A percentile compares a stretch with the other conserved stretches of the same genome.
Conservation (phyloP, 2,329 filamentous ascomycete genomes). For the Xylaria sp. region DNA sequence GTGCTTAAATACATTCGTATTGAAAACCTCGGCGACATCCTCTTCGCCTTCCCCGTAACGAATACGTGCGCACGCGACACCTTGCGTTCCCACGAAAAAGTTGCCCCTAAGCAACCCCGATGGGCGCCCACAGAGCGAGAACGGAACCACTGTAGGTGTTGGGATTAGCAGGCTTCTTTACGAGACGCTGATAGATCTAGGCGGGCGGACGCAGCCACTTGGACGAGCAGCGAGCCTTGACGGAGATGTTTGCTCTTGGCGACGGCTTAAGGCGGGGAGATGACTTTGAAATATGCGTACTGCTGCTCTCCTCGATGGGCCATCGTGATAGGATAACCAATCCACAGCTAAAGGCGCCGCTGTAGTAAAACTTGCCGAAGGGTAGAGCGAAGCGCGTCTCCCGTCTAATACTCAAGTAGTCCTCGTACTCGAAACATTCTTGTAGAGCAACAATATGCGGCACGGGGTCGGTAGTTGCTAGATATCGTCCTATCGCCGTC, state of each 20-base stretch:
- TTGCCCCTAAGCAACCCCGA: slow-evolving; percentile 94
- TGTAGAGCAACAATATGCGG: slow-evolving; percentile 92
- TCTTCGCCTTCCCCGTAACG: slow-evolving; percentile 67
- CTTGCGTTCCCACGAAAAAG: slow-evolving; percentile 90
- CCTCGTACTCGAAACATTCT: slow-evolving; percentile 89
- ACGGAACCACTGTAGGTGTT: slow-evolving; percentile 68
- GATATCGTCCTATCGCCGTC: slow-evolving; percentile 79
- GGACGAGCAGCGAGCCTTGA: not conserved
- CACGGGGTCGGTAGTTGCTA: slow-evolving; percentile 69
- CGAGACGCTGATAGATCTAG: not conserved
- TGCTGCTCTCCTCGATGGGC: slow-evolving; percentile 84
- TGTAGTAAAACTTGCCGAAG: slow-evolving; percentile 90
- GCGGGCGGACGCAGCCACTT: not conserved
- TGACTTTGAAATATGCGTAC: slow-evolving; percentile 14
- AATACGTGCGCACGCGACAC: slow-evolving; percentile 83
- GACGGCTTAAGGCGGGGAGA: not conserved
- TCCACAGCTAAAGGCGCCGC: slow-evolving; percentile 87
- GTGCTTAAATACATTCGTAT: slow-evolving; percentile 69
- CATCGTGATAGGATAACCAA: slow-evolving; percentile 88
- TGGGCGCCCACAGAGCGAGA: slow-evolving; percentile 90
- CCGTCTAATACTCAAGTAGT: slow-evolving; percentile 79
- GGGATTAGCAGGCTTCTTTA: slow-evolving; percentile 6
- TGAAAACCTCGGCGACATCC: slow-evolving; percentile 86
- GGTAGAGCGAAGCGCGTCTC: slow-evolving; percentile 77
- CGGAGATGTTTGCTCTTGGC: not conserved